A percentile compares a stretch with the other conserved stretches of the same genome.
phyloP scores from a whole-genome alignment of 202 grass and related monocot species.

The Bolboschoenoplectus hybrid region DNA sequence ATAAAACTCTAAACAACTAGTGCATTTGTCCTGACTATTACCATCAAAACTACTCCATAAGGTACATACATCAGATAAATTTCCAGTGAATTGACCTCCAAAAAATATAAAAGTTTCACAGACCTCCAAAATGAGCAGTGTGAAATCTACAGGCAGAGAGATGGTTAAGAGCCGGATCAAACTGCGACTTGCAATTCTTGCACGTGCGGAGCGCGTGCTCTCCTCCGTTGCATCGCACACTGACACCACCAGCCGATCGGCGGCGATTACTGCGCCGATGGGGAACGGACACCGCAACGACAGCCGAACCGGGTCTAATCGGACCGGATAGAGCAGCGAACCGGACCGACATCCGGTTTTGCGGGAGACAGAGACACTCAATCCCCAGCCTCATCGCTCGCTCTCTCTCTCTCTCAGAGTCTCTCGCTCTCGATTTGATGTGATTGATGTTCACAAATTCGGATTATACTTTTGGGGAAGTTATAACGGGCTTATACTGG shows the following conservation, averaged over 20 bases:
- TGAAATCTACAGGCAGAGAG: slow-evolving; percentile 66
- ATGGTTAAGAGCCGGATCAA: slow-evolving; percentile 62
- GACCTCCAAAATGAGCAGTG: slow-evolving; percentile 87
- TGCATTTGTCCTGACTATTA: no score
- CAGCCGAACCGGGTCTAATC: background rate
- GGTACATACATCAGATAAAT: no score
- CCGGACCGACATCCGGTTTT: background rate
- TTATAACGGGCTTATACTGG: no score
- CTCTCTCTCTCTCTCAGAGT: no score
- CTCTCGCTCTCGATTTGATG: no score
- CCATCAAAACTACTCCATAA: no score
- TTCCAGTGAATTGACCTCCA: no score
- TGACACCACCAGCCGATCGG: background rate
- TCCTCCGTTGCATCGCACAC: slow-evolving; percentile 32
- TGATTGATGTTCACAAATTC: no score
- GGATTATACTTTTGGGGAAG: no score
- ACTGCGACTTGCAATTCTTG: slow-evolving; percentile 88
- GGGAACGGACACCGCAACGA: background rate
- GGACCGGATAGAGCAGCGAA: background rate
- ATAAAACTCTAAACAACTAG: no score
- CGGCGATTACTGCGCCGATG: background rate
- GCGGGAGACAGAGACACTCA: background rate
- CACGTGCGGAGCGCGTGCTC: slow-evolving; percentile 58
- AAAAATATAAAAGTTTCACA: background rate
- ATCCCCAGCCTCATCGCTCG: background rate